Evolutionary conservation across 1,139 yeast genomes (phyloP).

Genomic region (Diutina mesorugosa): DNA sequence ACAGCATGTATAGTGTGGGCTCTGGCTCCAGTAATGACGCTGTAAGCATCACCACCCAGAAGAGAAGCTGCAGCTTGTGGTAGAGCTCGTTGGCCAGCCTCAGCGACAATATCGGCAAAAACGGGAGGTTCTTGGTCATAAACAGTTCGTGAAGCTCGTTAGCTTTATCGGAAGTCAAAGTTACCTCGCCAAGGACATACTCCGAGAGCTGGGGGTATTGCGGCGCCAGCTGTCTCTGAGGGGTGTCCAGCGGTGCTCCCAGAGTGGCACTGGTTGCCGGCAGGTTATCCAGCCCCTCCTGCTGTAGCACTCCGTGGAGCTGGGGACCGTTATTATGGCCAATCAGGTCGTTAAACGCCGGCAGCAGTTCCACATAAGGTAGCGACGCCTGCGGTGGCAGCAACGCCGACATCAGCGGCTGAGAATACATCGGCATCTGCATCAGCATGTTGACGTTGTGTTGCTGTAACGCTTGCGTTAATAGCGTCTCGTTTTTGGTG

Average conservation of each 20-base stretch:
- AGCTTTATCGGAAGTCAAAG: slow-evolving; percentile 54
- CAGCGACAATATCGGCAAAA: slow-evolving; percentile 66
- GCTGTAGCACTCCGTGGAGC: background rate
- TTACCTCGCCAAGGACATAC: slow-evolving; percentile 65
- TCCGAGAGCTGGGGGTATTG: slow-evolving; percentile 20
- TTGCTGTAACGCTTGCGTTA: slow-evolving; percentile 49
- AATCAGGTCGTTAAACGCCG: background rate
- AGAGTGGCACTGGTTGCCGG: background rate
- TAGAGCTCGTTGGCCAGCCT: slow-evolving; percentile 65
- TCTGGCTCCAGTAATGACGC: slow-evolving; percentile 83
- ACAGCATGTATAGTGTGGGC: slow-evolving; percentile 64
- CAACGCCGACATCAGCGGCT: background rate
- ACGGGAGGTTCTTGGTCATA: slow-evolving; percentile 56
- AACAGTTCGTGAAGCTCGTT: slow-evolving; percentile 59
- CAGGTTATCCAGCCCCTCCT: background rate
- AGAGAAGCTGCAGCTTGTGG: slow-evolving; percentile 69
- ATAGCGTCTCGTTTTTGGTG: slow-evolving; percentile 54
- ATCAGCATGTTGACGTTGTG: slow-evolving; percentile 20
- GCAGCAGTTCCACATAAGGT: background rate
- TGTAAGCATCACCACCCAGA: slow-evolving; percentile 85
- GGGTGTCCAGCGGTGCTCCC: background rate
- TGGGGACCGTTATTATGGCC: background rate
- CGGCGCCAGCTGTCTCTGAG: background rate
- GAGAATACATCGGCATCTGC: background rate
- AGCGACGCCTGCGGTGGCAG: background rate